Evolutionary conservation across 257 asterid genomes (phyloP), one percentile per base, ranked within the genome.

Genomic region (Salvia rosmarinus): DNA sequence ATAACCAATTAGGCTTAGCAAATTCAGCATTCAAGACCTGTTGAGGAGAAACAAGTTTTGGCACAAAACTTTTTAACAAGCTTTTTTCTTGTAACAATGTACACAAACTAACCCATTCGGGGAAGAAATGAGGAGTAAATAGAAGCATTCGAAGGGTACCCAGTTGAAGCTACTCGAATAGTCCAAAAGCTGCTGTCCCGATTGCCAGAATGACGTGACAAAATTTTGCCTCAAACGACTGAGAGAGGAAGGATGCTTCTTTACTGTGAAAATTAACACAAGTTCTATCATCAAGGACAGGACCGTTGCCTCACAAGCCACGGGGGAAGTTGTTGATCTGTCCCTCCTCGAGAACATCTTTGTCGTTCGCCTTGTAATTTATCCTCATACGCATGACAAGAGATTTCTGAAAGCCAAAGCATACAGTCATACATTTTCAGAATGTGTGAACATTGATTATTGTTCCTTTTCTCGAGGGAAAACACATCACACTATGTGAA

Each of bases 371-470:
- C 87, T 85, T 92, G 78, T 92, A 92, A 64, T 72, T 84, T 83
- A 92, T 83, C 84, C 98, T 82, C 67, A 85, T 6, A 55, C 97
- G 97, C 98, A 92, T 90, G 64, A 92, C 90, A 57, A 88, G 89
- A 75, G 98, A 77, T 88, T 92, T 92, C 96, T 92, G 96, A 68
- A 79, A 60, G 62, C 17, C 67, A 75, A 58, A 73, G 13, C 64
- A 76, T 56, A 44, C 74, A 46, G 56, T 69, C 60, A 77, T 57
- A 54, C 66, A 4, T 39, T 12, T 12, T 39, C 44, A 39, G 44
- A 39, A 39, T 39, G 47, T 20, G 39, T 9, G 34, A 30, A 12
- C 42, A n/a, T 54, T 12, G 51, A 17, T 52, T 25, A 12, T 6
- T 52, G 20, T 20, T 5, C 51, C 9, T 21, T 55, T 55, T n/a